Base-by-base conservation (phyloP, 441 rosid species). In the Brassica hybrid region DNA sequence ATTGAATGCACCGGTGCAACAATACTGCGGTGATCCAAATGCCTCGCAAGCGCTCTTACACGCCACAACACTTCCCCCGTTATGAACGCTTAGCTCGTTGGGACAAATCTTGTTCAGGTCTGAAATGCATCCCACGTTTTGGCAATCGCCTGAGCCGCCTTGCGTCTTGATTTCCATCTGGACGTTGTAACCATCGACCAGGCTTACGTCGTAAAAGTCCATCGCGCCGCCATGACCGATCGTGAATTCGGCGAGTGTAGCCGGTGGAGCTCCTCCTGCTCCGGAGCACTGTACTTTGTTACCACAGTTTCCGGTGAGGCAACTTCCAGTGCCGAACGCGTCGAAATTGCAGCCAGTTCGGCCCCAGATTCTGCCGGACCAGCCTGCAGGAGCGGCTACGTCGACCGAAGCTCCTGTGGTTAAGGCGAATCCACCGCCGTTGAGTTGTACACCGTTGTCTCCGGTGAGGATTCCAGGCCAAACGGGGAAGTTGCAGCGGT, bases 41-140 rank as follows among this genome's bases (percentile, higher is more conserved):
- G 81, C 80, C 67, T 48, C 62, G 60, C 86, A 83, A 1, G 84
- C 85, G 61, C 86, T 84, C 72, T 81, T 84, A 76, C 89, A 84
- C 58, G 75, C 87, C 5, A 79, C 80, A 13, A 79, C 78, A 9
- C 6, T 27, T 12, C 18, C 34, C 3, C n/a, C 5, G 34, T 0
- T n/a, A 65, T 6, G 9, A 65, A 66, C 72, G n/a, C 75, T 79
- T 23, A 86, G 72, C 0, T 62, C 75, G 3, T 9, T 19, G 0
- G 88, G 88, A 67, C 85, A 86, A 7, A 7, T 60, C 25, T 6
- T 18, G 48, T 41, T 41, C 48, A 41, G 48, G 48, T 41, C 48
- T 41, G 48, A 41, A 41, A 11, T 5, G n/a, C 88, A 86, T 0
- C 69, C 50, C 2, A 64, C 66, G 1, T 14, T 4, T 38, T 61